Percentiles rank a stretch among this genome's conserved stretches.
Conservation (phyloP, 129 eudicot genomes). For the Tanacetum coccineum region DNA sequence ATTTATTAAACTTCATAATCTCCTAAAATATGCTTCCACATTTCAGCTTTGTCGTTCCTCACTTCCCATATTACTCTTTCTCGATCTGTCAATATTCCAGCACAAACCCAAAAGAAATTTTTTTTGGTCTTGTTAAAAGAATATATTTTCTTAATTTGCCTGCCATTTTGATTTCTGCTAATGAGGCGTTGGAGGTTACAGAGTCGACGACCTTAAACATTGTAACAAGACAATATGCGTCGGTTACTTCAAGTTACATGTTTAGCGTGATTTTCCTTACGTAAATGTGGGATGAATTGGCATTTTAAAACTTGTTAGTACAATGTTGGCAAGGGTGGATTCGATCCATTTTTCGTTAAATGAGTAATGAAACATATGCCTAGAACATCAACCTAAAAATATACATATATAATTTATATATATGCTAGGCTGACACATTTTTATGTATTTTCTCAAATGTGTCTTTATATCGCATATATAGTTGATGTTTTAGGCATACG, state of each 20-base stretch:
- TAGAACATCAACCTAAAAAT: too few relatives aligned
- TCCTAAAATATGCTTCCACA: conserved; percentile 26
- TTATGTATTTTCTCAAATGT: too few relatives aligned
- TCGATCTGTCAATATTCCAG: conserved; percentile 1
- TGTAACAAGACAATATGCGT: conserved; percentile 25
- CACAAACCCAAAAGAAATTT: conserved; percentile 8
- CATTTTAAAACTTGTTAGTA: too few relatives aligned
- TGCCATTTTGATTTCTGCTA: conserved; percentile 24
- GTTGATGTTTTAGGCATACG: too few relatives aligned
- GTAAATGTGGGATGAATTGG: too few relatives aligned
- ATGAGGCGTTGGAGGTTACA: conserved; percentile 5
- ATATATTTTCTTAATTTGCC: conserved; percentile 14
- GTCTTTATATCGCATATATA: too few relatives aligned
- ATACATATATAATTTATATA: too few relatives aligned
- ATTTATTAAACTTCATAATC: conserved; percentile 21
- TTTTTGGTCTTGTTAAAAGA: background rate
- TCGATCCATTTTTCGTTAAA: too few relatives aligned
- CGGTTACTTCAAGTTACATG: conserved; percentile 30
- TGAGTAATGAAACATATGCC: too few relatives aligned
- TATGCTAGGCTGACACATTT: too few relatives aligned
- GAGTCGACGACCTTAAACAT: conserved; percentile 8
- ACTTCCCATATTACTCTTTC: conserved; percentile 22
- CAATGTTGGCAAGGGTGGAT: too few relatives aligned
- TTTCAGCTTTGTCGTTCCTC: conserved; percentile 31
- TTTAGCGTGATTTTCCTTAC: background rate